Evolutionary conservation across 2,329 filamentous ascomycete species (phyloP).

Genomic region (Venturia carpophila): DNA sequence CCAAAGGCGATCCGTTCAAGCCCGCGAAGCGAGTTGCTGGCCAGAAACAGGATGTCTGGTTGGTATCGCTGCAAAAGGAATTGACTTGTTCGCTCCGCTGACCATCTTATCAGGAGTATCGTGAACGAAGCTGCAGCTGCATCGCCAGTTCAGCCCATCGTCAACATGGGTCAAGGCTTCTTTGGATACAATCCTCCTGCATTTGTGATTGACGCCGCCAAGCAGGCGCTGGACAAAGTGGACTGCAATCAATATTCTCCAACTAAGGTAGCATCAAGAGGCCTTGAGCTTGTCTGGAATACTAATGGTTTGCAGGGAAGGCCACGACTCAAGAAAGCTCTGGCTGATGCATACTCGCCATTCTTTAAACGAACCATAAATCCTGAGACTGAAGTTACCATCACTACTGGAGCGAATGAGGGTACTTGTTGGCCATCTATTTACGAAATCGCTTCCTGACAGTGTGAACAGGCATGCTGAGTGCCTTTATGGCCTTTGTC

Average conservation of each 20-base stretch:
- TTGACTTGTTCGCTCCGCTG: not conserved
- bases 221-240: constrained; percentile 77
- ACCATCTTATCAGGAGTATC: constrained; percentile 47
- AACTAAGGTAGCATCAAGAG: constrained; percentile 48
- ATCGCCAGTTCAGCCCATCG: constrained; percentile 56
- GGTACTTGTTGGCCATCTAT: constrained; percentile 31
- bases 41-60: constrained; percentile 53
- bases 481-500: constrained; percentile 95
- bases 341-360: constrained; percentile 86
- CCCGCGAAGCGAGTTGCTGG: constrained; percentile 48
- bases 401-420: constrained; percentile 88
- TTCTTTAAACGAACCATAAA: constrained; percentile 76
- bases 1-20: constrained; percentile 33
- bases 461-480: constrained; percentile 63
- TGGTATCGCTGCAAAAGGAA: constrained; percentile 17
- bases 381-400: constrained; percentile 85
- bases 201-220: constrained; percentile 87
- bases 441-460: not conserved
- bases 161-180: constrained; percentile 67
- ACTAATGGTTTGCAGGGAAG: constrained; percentile 45
- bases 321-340: constrained; percentile 82
- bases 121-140: constrained; percentile 60
- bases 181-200: constrained; percentile 90
- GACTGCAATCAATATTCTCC: constrained; percentile 99
- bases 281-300: not conserved